A percentile compares a stretch with the other conserved stretches of the same genome.
phyloP scores from a whole-genome alignment of 495 filamentous ascomycete genomes.

The Xylaria sp. region DNA sequence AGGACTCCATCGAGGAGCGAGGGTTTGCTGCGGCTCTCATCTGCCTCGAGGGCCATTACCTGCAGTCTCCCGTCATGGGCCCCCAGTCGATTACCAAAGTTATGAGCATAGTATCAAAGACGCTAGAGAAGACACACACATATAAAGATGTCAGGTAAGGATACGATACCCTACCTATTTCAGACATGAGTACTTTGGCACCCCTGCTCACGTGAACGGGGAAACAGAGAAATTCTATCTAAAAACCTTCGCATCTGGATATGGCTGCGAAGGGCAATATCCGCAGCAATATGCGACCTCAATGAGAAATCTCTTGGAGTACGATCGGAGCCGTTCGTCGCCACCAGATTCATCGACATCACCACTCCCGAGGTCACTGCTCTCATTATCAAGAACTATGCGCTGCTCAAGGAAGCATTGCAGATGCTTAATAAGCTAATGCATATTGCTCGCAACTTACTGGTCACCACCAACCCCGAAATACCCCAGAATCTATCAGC shows the following conservation, averaged over 20 bases:
- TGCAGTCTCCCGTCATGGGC: slow-evolving; percentile 54
- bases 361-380: slow-evolving; percentile 66
- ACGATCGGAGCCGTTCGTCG: slow-evolving; percentile 42
- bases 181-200: slow-evolving; percentile 48
- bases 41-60: slow-evolving; percentile 63
- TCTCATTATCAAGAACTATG: slow-evolving; percentile 81
- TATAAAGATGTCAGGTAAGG: slow-evolving; percentile 60
- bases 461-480: slow-evolving; percentile 75
- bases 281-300: slow-evolving; percentile 65
- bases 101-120: slow-evolving; percentile 57
- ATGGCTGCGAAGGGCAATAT: slow-evolving; percentile 57
- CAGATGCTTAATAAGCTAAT: slow-evolving; percentile 85
- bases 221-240: slow-evolving; percentile 62
- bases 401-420: slow-evolving; percentile 77
- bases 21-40: slow-evolving; percentile 60
- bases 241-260: slow-evolving; percentile 72
- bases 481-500: slow-evolving; percentile 87
- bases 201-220: slow-evolving; percentile 29
- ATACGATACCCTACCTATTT: slow-evolving; percentile 24
- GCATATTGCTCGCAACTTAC: slow-evolving; percentile 82
- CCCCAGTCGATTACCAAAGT: slow-evolving; percentile 56
- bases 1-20: slow-evolving; percentile 59
- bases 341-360: slow-evolving; percentile 56
- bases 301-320: slow-evolving; percentile 66
- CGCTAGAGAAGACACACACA: slow-evolving; percentile 60